phyloP scores from a whole-genome alignment of 2,329 filamentous ascomycete genomes.

The Ceratocystis destructans region DNA sequence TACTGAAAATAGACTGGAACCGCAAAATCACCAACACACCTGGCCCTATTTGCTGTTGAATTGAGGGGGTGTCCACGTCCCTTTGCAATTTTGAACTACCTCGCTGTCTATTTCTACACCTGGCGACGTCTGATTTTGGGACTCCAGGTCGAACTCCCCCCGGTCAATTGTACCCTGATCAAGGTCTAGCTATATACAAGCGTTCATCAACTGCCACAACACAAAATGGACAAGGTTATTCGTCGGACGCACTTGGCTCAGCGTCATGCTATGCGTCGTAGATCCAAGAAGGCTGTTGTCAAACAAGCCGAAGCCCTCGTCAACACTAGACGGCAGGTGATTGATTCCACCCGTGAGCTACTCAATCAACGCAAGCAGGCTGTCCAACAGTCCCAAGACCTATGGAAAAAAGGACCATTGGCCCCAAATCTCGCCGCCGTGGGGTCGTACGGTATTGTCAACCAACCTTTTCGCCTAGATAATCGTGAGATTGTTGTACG shows the following conservation, averaged over 20 bases:
- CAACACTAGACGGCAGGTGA: slow-evolving; percentile 24
- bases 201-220: background rate
- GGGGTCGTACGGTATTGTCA: slow-evolving; percentile 44
- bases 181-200: slow-evolving; percentile 8
- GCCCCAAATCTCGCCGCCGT: slow-evolving; percentile 63
- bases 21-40: background rate
- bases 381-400: slow-evolving; percentile 38
- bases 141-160: background rate
- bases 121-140: background rate
- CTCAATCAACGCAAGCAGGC: slow-evolving; percentile 21
- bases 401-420: slow-evolving; percentile 65
- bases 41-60: background rate
- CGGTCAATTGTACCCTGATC: background rate
- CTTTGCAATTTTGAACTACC: background rate
- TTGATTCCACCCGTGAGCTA: slow-evolving; percentile 23
- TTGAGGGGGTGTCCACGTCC: background rate
- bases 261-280: slow-evolving; percentile 43
- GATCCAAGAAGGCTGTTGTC: slow-evolving; percentile 29
- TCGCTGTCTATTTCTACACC: background rate
- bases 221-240: slow-evolving; percentile 56
- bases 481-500: slow-evolving; percentile 25
- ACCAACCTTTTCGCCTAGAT: slow-evolving; percentile 17
- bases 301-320: slow-evolving; percentile 24
- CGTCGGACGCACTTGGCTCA: slow-evolving; percentile 53
- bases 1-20: background rate